phyloP scores from a whole-genome alignment of 306 rosid species.

The Cicer cuneatum region DNA sequence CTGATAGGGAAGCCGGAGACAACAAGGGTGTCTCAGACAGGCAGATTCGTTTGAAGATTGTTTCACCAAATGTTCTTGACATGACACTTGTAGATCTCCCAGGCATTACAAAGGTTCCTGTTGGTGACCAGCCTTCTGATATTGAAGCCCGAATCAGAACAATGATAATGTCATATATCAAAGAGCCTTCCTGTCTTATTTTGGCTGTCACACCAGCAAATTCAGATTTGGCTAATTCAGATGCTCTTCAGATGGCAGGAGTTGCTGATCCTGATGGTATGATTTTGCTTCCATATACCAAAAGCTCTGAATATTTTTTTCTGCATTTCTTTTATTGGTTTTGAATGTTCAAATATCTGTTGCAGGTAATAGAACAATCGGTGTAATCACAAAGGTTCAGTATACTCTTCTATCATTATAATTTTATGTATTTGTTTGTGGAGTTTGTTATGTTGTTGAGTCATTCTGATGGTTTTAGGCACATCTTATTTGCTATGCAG shows the following conservation, averaged over 20 bases:
- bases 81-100: constrained; percentile 98
- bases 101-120: constrained; percentile 97
- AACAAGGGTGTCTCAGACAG: constrained; percentile 98
- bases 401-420: constrained; percentile 34
- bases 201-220: constrained; percentile 97
- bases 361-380: constrained; percentile 94
- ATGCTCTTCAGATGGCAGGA: constrained; percentile 99
- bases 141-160: constrained; percentile 96
- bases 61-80: constrained; percentile 97
- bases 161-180: constrained; percentile 96
- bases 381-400: constrained; percentile 89
- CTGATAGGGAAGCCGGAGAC: constrained; percentile 95
- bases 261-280: constrained; percentile 98
- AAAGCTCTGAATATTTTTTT: constrained; percentile 38
- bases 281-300: constrained; percentile 42
- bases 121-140: constrained; percentile 98
- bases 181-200: constrained; percentile 77
- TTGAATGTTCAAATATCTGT: constrained; percentile 38
- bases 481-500: constrained; percentile 49
- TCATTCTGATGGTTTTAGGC: constrained; percentile 46
- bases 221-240: constrained; percentile 98
- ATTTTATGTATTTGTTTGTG: not conserved
- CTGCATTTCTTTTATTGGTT: constrained; percentile 14
- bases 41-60: constrained; percentile 96
- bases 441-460: constrained; percentile 37